Conservation (phyloP, 495 filamentous ascomycete genomes). For the Trichoderma virens region DNA sequence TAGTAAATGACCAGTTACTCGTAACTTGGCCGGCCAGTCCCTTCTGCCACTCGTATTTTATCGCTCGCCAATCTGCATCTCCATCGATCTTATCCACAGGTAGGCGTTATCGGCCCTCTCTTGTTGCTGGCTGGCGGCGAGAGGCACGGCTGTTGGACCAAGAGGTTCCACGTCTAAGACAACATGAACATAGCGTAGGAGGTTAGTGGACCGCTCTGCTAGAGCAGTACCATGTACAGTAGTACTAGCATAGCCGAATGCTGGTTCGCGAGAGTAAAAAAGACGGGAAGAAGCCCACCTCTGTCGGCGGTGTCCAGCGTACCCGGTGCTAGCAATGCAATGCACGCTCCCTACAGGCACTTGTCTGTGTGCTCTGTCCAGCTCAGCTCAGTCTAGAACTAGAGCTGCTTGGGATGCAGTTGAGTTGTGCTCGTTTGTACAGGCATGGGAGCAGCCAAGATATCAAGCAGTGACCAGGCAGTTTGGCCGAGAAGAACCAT, state of each 20-base stretch:
- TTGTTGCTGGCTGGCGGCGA: background rate
- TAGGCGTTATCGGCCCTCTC: background rate
- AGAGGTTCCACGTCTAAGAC: background rate
- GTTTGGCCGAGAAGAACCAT: background rate
- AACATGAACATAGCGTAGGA: background rate
- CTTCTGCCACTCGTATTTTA: background rate
- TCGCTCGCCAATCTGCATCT: constrained; percentile 8
- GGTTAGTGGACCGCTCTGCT: background rate
- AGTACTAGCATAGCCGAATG: background rate
- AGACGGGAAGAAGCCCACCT: too few species aligned
- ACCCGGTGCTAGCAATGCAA: too few species aligned
- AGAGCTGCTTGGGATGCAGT: background rate
- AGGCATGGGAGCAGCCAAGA: background rate
- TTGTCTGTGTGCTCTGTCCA: background rate
- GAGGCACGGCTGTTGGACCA: background rate
- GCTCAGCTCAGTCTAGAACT: background rate
- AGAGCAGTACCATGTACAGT: background rate
- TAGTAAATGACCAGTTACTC: too few species aligned
- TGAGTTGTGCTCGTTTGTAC: background rate
- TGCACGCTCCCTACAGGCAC: too few species aligned
- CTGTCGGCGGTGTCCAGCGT: too few species aligned
- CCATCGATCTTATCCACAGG: constrained; percentile 7
- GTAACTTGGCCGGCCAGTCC: background rate
- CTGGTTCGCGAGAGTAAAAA: too few species aligned
- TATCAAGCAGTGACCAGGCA: background rate